phyloP scores from a whole-genome alignment of 1,284 basidiomycete genomes.

The Rhodofomes roseus region DNA sequence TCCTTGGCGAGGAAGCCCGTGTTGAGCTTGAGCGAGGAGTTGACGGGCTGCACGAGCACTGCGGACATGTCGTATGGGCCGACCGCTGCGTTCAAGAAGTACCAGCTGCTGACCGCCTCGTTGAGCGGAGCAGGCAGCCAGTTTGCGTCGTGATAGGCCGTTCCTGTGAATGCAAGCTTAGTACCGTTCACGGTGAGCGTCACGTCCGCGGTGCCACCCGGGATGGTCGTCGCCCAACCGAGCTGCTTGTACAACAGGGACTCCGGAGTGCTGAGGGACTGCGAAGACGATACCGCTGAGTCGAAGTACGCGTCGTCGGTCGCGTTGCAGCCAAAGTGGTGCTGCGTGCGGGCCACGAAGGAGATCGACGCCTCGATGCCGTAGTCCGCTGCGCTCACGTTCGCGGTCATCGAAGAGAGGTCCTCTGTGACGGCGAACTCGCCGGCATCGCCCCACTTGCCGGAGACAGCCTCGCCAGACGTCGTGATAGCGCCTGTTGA shows the following conservation, averaged over 20 bases:
- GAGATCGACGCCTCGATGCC: constrained; percentile 15
- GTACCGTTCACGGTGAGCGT: constrained; percentile 18
- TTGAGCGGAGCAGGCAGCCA: constrained; percentile 21
- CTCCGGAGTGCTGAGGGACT: constrained; percentile 14
- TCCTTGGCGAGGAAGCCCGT: constrained; percentile 23
- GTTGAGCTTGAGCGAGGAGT: constrained; percentile 18
- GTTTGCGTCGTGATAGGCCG: constrained; percentile 27
- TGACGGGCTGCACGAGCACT: constrained; percentile 15
- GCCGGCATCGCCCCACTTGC: constrained; percentile 19
- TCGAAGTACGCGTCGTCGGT: constrained; percentile 20
- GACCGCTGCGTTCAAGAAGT: constrained; percentile 21
- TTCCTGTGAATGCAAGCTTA: constrained; percentile 17
- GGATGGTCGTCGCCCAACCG: constrained; percentile 23
- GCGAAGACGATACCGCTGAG: constrained; percentile 8
- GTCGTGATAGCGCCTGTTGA: constrained; percentile 15
- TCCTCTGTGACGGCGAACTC: constrained; percentile 17
- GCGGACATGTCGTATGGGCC: constrained; percentile 25
- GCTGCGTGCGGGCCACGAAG: constrained; percentile 13
- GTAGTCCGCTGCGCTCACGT: constrained; percentile 13
- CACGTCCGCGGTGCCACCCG: constrained; percentile 22
- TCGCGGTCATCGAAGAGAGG: constrained; percentile 17
- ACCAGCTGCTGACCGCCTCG: constrained; percentile 21
- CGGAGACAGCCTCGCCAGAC: constrained; percentile 13
- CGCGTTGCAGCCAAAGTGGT: constrained; percentile 22
- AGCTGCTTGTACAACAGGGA: constrained; percentile 20